Percentiles rank a stretch among this genome's conserved stretches.
Conservation (phyloP, 805 yeast genomes). For the Cyberlindnera suaveolens region DNA sequence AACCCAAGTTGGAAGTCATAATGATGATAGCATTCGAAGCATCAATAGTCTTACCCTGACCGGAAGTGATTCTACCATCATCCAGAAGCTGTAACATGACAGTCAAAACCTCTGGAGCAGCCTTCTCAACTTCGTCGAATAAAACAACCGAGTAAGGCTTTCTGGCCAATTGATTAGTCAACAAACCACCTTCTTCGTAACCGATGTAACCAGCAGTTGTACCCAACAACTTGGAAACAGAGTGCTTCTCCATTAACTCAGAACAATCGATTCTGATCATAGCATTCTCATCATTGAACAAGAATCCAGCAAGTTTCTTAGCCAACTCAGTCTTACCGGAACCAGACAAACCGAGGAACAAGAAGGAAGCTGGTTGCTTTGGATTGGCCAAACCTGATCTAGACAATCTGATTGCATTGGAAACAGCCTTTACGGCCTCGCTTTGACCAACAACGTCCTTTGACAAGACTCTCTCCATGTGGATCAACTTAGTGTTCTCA, state of each 20-base stretch:
- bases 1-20: slow-evolving; percentile 97
- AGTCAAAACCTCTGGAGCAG: slow-evolving; percentile 95
- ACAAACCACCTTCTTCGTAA: slow-evolving; percentile 94
- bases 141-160: slow-evolving; percentile 94
- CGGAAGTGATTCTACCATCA: slow-evolving; percentile 93
- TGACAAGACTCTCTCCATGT: slow-evolving; percentile 85
- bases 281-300: slow-evolving; percentile 93
- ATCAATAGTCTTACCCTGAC: slow-evolving; percentile 89
- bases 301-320: slow-evolving; percentile 91
- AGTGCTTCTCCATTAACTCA: slow-evolving; percentile 90
- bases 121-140: slow-evolving; percentile 97
- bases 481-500: slow-evolving; percentile 87
- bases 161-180: slow-evolving; percentile 86
- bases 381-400: slow-evolving; percentile 97
- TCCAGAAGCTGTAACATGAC: slow-evolving; percentile 87
- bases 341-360: slow-evolving; percentile 93
- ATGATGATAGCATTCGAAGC: slow-evolving; percentile 89
- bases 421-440: slow-evolving; percentile 93
- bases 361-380: slow-evolving; percentile 90
- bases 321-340: slow-evolving; percentile 98
- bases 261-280: slow-evolving; percentile 98
- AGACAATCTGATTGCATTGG: slow-evolving; percentile 88
- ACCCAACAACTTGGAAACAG: slow-evolving; percentile 91
- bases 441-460: slow-evolving; percentile 89
- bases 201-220: slow-evolving; percentile 98